Conservation (phyloP, 2,329 filamentous ascomycete genomes). For the Harringtonia lauricola region DNA sequence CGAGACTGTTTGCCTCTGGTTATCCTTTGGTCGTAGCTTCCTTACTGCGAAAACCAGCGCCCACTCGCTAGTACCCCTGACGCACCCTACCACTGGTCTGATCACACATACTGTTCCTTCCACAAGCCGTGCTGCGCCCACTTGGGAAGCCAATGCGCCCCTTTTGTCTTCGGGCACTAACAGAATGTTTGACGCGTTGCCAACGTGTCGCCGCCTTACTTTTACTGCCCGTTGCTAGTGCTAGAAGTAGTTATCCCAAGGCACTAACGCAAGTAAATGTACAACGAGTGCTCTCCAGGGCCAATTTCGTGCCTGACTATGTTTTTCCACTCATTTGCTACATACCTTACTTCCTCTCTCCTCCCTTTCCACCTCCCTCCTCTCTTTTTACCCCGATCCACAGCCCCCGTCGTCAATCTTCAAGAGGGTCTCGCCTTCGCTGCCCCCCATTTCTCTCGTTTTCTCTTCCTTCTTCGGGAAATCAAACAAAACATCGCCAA, state of each 20-base stretch:
- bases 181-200: neutral
- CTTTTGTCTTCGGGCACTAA: neutral
- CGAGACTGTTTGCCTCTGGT: too few species aligned
- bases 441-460: neutral
- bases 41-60: neutral
- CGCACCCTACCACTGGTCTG: too few species aligned
- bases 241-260: neutral
- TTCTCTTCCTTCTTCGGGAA: neutral
- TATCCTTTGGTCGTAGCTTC: neutral
- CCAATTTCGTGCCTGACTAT: neutral
- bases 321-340: too few species aligned
- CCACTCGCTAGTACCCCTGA: too few species aligned
- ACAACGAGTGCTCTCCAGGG: neutral
- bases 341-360: too few species aligned
- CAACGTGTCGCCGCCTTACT: neutral
- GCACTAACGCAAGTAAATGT: neutral
- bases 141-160: neutral
- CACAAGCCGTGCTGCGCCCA: neutral
- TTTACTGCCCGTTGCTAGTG: neutral
- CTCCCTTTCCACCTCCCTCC: too few species aligned
- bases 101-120: neutral
- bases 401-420: neutral
- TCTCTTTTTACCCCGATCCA: too few species aligned
- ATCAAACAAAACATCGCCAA: neutral
- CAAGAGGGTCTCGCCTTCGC: neutral